A percentile compares a stretch with the other conserved stretches of the same genome.
phyloP scores from a whole-genome alignment of 345 rosid species.

The Lepidium sativum region DNA sequence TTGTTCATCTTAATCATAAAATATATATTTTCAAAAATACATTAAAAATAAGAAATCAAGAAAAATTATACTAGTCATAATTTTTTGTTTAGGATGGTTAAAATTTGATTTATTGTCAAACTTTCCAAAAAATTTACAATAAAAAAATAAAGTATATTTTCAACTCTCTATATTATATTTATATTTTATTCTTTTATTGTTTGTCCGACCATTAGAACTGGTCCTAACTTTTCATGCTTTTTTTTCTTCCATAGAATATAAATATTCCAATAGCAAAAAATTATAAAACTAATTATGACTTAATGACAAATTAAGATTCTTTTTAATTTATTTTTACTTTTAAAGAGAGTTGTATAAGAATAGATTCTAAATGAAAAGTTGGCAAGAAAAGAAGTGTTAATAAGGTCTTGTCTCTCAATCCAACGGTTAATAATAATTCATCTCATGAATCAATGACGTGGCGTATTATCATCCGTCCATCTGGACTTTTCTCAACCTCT shows the following conservation, averaged over 20 bases:
- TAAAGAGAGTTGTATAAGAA: constrained; percentile 27
- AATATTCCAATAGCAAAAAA: neutral
- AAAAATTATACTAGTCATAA: too few species aligned
- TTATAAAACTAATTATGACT: neutral
- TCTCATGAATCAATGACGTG: constrained; percentile 18
- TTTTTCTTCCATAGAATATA: neutral
- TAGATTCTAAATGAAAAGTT: constrained; percentile 27
- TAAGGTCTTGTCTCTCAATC: neutral
- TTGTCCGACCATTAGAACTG: constrained; percentile 21
- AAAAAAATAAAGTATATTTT: too few species aligned
- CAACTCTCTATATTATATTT: neutral
- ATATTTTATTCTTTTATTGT: constrained; percentile 16
- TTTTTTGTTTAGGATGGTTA: too few species aligned
- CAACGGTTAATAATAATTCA: neutral
- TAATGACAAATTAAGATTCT: constrained; percentile 23
- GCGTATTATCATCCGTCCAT: neutral
- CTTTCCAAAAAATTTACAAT: too few species aligned
- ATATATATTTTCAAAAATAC: too few species aligned
- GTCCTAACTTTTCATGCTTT: constrained; percentile 11
- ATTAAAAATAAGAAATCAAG: too few species aligned
- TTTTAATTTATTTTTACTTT: neutral
- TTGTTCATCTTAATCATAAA: constrained; percentile 16
- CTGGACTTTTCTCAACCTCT: constrained; percentile 9
- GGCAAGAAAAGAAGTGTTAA: constrained; percentile 6
- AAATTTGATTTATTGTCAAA: too few species aligned